Evolutionary conservation across 116 monocot genomes (phyloP), one percentile per base, ranked within the genome.

Genomic region (Trichopus zeylanicus): DNA sequence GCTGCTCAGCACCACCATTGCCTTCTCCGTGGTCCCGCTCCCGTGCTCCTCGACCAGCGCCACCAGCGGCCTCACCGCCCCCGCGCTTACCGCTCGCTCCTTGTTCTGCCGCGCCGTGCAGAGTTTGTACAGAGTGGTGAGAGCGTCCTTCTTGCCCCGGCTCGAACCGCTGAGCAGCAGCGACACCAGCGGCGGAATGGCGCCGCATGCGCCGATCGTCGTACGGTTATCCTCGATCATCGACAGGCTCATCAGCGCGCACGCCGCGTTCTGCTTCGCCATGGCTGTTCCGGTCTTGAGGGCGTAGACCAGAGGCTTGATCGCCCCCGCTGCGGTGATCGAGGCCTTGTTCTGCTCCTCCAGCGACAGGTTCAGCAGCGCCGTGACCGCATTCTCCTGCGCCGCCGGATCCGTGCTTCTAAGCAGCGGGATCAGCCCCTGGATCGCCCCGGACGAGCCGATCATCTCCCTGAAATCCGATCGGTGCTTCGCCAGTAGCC

Each of bases 251-350:
- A 97, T 67, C 57, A 97, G 74, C 25, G 91, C 91, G 62, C 91
- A 97, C 7, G 97, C 97, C 4, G 97, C 81, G 63, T 91, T 97
- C 74, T 97, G 87, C 74, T 97, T 97, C 10, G 97, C 75, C 29
- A 68, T 56, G 12, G 62, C 52, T 4, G 95, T 97, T 10, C 91
- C 91, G 1, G 87, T 97, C 60, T 75, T 76, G n/a, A 90, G 70
- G 7, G 77, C 82, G 66, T 97, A 84, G 8, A 87, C 81, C 3
- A 90, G 70, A 13, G 91, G 81, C 46, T 97, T 97, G 73, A 97
- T 87, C 12, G 87, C 87, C 5, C 84, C 91, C 31, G 79, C 74
- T 0, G 63, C 63, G 1, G 87, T 80, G 32, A 91, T 81, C 25
- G 64, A 62, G 16, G 60, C 46, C 66, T 81, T 81, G 81, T 97